A percentile compares a stretch with the other conserved stretches of the same genome.
phyloP scores from a whole-genome alignment of 768 basidiomycete genomes.

The Suillus tomentosus region DNA sequence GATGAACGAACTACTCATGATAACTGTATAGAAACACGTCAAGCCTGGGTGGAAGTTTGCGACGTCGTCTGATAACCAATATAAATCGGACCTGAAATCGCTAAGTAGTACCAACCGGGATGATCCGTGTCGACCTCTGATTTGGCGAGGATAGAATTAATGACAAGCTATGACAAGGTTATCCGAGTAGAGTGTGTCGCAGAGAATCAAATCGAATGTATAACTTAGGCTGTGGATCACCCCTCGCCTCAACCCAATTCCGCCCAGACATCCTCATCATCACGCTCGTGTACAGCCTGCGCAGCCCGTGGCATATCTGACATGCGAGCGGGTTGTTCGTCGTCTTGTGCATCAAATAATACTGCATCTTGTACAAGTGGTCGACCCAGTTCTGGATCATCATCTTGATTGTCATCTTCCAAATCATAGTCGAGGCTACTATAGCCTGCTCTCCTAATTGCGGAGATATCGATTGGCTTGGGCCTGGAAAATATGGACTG shows the following conservation, averaged over 20 bases:
- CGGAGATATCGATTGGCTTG: conserved; percentile 81
- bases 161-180: not conserved
- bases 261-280: conserved; percentile 74
- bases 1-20: not conserved
- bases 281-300: conserved; percentile 56
- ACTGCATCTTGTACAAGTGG: conserved; percentile 62
- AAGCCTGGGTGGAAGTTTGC: not conserved
- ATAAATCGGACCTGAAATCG: not conserved
- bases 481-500: conserved; percentile 88
- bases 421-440: conserved; percentile 69
- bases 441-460: conserved; percentile 65
- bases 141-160: not conserved
- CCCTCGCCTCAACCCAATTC: conserved; percentile 47
- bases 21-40: not conserved
- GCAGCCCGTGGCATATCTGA: conserved; percentile 64
- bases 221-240: conserved; percentile 1
- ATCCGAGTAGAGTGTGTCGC: not conserved
- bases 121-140: not conserved
- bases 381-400: conserved; percentile 51
- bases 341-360: conserved; percentile 62
- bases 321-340: conserved; percentile 31
- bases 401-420: conserved; percentile 53
- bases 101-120: not conserved
- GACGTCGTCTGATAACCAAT: not conserved
- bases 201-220: not conserved